Conservation (phyloP, 164 flowering plant species). For the Brasenia schreberi region DNA sequence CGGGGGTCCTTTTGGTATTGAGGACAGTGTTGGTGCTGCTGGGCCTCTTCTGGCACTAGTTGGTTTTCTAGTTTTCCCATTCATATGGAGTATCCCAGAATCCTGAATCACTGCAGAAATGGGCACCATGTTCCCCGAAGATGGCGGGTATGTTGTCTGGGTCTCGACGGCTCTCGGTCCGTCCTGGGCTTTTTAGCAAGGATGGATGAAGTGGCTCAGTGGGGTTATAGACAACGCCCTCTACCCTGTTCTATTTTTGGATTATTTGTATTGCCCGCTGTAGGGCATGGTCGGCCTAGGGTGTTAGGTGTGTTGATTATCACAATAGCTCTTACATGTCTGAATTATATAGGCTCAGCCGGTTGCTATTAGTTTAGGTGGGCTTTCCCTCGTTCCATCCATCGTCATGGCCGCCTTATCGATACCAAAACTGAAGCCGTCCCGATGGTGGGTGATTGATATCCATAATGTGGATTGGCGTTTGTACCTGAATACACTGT, state of each 20-base stretch:
- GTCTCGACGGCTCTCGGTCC: constrained; percentile 8
- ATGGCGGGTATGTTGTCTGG: constrained; percentile 10
- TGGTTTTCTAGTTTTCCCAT: constrained; percentile 6
- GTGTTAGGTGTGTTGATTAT: neutral
- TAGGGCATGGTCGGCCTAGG: constrained; percentile 4
- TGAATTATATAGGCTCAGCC: constrained; percentile 3
- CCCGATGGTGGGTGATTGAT: constrained; percentile 5
- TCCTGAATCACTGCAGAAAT: constrained; percentile 6
- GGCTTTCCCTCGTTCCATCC: constrained; percentile 3
- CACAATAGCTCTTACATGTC: constrained; percentile 4
- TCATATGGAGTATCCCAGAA: constrained; percentile 9
- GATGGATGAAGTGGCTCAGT: constrained; percentile 10
- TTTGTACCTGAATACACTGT: constrained; percentile 6
- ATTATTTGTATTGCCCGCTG: constrained; percentile 2
- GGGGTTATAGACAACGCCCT: constrained; percentile 9
- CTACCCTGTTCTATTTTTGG: constrained; percentile 7
- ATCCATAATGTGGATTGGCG: constrained; percentile 5
- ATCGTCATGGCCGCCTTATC: constrained; percentile 4
- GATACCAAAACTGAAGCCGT: constrained; percentile 3
- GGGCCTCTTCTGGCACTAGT: constrained; percentile 10
- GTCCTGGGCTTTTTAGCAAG: constrained; percentile 7
- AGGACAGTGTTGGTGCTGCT: constrained; percentile 7
- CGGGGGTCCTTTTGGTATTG: constrained; percentile 8
- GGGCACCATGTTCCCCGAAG: constrained; percentile 11
- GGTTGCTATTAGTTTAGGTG: constrained; percentile 3